Conservation (phyloP, 495 filamentous ascomycete genomes). For the Aspergillus incahuasiensis region DNA sequence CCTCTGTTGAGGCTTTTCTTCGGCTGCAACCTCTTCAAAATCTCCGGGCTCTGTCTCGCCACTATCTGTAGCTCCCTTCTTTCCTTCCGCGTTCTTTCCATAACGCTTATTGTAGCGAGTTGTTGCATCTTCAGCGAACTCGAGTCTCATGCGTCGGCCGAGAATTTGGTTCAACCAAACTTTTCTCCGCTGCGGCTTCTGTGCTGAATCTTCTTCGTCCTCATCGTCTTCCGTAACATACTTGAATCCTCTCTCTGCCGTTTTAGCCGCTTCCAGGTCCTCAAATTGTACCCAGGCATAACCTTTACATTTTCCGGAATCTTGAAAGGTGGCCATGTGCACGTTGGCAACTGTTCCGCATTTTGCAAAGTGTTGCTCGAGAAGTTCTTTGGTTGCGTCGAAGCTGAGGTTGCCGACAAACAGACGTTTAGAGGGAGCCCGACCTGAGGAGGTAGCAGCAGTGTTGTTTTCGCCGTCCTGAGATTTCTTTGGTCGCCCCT, state of each 20-base stretch:
- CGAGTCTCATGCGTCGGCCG: constrained; percentile 76
- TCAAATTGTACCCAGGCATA: constrained; percentile 93
- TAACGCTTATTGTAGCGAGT: constrained; percentile 89
- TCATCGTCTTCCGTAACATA: constrained; percentile 58
- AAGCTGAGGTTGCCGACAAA: constrained; percentile 93
- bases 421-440: constrained; percentile 68
- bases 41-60: constrained; percentile 16
- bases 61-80: constrained; percentile 26
- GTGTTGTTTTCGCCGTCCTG: constrained; percentile 35
- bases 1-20: constrained; percentile 17
- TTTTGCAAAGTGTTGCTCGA: constrained; percentile 71
- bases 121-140: constrained; percentile 87
- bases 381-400: constrained; percentile 72
- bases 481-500: constrained; percentile 65
- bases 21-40: constrained; percentile 18
- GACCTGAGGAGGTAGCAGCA: constrained; percentile 36
- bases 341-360: constrained; percentile 77
- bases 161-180: constrained; percentile 78
- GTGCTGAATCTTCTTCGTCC: constrained; percentile 48
- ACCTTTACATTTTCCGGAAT: constrained; percentile 95
- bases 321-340: constrained; percentile 91
- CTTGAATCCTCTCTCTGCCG: constrained; percentile 78
- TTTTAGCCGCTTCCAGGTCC: constrained; percentile 65
- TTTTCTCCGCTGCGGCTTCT: constrained; percentile 61
- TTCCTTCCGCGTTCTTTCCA: constrained; percentile 59